Conservation (phyloP, 768 basidiomycete species). For the Leucosporidium scottii region DNA sequence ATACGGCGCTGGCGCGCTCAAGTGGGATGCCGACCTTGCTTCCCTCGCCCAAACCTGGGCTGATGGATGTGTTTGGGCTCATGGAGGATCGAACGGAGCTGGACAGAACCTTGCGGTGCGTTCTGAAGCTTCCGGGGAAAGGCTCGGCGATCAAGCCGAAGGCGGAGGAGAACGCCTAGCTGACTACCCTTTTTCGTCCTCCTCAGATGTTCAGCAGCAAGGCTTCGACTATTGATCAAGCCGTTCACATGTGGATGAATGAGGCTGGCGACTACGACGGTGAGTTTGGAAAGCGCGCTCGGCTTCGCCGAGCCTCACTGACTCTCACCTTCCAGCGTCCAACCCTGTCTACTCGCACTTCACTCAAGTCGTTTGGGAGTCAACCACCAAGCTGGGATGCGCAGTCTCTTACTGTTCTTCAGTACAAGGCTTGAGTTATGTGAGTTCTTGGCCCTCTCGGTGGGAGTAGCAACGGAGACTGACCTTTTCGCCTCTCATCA, state of each 20-base stretch:
- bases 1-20: conserved; percentile 35
- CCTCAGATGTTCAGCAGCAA: too few species aligned
- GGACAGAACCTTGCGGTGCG: conserved; percentile 37
- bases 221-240: too few species aligned
- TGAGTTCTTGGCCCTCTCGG: conserved; percentile 32
- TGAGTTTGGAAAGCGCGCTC: background rate
- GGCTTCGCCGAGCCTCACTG: too few species aligned
- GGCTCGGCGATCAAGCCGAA: conserved; percentile 13
- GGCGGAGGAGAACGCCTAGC: conserved; percentile 1
- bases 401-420: conserved; percentile 33
- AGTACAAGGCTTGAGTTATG: background rate
- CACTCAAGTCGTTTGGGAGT: conserved; percentile 37
- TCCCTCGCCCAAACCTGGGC: conserved; percentile 35
- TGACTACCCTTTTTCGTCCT: too few species aligned
- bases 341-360: too few species aligned
- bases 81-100: conserved; percentile 17
- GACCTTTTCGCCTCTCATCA: conserved; percentile 1
- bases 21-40: conserved; percentile 38
- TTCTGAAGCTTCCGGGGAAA: background rate
- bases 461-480: too few species aligned
- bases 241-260: conserved; percentile 32
- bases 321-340: too few species aligned
- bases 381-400: conserved; percentile 38
- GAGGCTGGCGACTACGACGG: conserved; percentile 35
- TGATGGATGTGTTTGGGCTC: conserved; percentile 35